These are phyloP conservation scores for Gleditsia sinensis DNA, from an alignment of 306 rosid species.

Conservation along the genomic window DNA sequence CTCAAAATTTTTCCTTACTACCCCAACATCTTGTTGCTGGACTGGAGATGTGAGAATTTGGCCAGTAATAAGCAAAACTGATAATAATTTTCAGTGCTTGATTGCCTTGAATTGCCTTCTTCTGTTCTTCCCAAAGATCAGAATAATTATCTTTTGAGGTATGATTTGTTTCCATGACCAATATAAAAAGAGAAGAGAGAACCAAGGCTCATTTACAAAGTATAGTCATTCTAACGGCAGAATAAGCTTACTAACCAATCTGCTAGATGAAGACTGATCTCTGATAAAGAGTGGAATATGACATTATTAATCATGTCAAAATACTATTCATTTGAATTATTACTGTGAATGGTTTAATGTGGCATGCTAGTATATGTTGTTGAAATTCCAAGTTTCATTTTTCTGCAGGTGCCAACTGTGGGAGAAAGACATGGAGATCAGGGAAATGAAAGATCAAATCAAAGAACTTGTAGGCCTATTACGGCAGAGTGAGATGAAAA, in stretches of 20 bases:
- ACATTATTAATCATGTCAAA: constrained; percentile 25
- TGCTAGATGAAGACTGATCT: constrained; percentile 3
- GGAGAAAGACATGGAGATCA: constrained; percentile 91
- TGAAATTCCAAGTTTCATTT: constrained; percentile 37
- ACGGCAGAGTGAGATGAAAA: constrained; percentile 93
- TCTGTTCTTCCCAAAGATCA: constrained; percentile 6
- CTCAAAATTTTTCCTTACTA: not conserved
- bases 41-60: not conserved
- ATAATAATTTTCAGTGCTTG: not conserved
- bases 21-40: not conserved
- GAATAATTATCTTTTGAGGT: constrained; percentile 21
- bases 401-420: constrained; percentile 83
- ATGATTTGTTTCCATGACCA: not conserved
- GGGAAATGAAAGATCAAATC: constrained; percentile 99
- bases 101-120: constrained; percentile 4
- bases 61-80: not conserved
- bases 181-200: not conserved
- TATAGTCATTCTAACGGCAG: not conserved
- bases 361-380: constrained; percentile 13
- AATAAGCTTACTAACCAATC: constrained; percentile 25
- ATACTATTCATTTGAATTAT: constrained; percentile 1
- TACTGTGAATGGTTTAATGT: not conserved
- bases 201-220: not conserved
- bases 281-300: not conserved
- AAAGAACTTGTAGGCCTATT: constrained; percentile 90